Conservation (phyloP, 2,329 filamentous ascomycete genomes). For the Fusarium sp. region DNA sequence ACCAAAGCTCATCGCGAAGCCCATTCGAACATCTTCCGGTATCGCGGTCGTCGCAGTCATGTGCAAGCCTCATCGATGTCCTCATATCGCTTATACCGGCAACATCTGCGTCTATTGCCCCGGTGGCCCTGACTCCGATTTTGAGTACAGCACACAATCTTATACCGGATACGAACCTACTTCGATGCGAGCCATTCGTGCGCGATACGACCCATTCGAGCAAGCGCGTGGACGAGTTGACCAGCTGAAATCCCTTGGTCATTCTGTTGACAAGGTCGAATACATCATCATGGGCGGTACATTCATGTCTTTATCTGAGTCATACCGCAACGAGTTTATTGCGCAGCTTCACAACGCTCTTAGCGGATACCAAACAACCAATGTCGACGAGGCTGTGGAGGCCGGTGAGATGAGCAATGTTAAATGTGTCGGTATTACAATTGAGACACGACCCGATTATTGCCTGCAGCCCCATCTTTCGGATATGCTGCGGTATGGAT, state of each 20-base stretch:
- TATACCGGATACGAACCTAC: conserved; percentile 99
- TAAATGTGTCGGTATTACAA: conserved; percentile 98
- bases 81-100: conserved; percentile 97
- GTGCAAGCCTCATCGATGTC: conserved; percentile 98
- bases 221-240: conserved; percentile 96
- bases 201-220: conserved; percentile 97
- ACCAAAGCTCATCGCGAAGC: conserved; percentile 95
- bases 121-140: conserved; percentile 96
- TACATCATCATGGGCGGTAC: conserved; percentile 99
- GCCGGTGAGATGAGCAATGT: conserved; percentile 96
- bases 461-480: conserved; percentile 95
- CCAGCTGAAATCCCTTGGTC: conserved; percentile 93
- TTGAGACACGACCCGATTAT: conserved; percentile 97
- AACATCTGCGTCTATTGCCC: conserved; percentile 99
- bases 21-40: conserved; percentile 93
- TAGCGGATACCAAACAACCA: conserved; percentile 92
- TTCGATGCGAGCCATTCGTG: conserved; percentile 97
- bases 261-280: conserved; percentile 98
- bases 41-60: conserved; percentile 99
- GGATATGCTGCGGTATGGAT: conserved; percentile 97
- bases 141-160: conserved; percentile 98
- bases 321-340: conserved; percentile 94
- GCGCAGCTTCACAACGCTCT: conserved; percentile 96
- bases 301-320: conserved; percentile 94
- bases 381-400: conserved; percentile 94